phyloP scores from a whole-genome alignment of 2,329 filamentous ascomycete species.

The Fusarium veterinarium region DNA sequence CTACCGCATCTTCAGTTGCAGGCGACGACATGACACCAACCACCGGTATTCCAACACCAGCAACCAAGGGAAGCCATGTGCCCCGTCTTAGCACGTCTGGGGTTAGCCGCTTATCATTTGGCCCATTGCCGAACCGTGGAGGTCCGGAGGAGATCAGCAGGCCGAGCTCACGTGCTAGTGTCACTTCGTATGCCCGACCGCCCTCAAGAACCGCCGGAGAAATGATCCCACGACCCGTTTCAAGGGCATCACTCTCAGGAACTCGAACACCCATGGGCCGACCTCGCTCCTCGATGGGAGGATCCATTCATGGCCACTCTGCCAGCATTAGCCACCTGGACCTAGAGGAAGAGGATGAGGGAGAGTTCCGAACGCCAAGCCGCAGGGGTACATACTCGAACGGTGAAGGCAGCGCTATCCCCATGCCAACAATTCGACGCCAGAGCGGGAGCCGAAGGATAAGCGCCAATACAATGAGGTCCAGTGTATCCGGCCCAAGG shows the following conservation, averaged over 20 bases:
- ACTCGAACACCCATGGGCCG: constrained; percentile 75
- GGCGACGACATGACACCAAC: constrained; percentile 65
- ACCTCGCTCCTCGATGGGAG: constrained; percentile 77
- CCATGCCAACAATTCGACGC: constrained; percentile 57
- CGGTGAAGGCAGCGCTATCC: constrained; percentile 60
- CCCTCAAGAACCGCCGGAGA: constrained; percentile 61
- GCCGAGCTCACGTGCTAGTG: constrained; percentile 79
- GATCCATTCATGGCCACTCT: constrained; percentile 69
- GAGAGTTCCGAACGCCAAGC: constrained; percentile 63
- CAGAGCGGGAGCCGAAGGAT: constrained; percentile 59
- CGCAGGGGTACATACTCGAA: constrained; percentile 65
- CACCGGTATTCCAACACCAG: constrained; percentile 53
- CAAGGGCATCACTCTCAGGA: constrained; percentile 70
- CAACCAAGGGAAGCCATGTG: constrained; percentile 61
- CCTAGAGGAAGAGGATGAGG: constrained; percentile 56
- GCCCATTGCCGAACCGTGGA: constrained; percentile 68
- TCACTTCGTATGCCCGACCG: constrained; percentile 65
- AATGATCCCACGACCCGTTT: constrained; percentile 70
- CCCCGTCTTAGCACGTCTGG: constrained; percentile 71
- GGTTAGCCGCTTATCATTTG: constrained; percentile 72
- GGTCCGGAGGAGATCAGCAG: constrained; percentile 62
- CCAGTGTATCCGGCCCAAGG: constrained; percentile 50
- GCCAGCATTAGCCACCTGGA: constrained; percentile 68
- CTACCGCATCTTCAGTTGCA: constrained; percentile 61
- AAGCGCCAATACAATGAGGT: constrained; percentile 51